These are phyloP conservation scores for Cystobasidium slooffiae DNA, from an alignment of 1,284 basidiomycete species.

Conservation along the genomic window DNA sequence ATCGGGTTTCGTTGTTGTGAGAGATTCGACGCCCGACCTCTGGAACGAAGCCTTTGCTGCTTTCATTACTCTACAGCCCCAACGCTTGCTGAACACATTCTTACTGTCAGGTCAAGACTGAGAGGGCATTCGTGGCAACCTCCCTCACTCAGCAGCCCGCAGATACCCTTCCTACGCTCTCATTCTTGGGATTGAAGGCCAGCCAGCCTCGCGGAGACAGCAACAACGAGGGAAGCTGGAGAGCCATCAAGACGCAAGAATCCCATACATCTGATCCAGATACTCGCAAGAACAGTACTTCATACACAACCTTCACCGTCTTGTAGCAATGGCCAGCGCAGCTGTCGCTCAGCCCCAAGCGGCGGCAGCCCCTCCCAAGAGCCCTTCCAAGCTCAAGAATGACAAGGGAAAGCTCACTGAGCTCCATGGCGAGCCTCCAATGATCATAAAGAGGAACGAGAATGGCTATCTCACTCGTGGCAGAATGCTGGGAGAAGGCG, in stretches of 20 bases:
- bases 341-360: conserved; percentile 16
- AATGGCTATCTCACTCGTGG: conserved; percentile 49
- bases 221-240: not conserved
- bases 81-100: too few relatives aligned
- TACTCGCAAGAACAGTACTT: not conserved
- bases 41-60: too few relatives aligned
- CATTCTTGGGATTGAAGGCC: not conserved
- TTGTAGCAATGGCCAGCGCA: not conserved
- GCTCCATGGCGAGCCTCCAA: conserved; percentile 51
- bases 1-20: conserved; percentile 14
- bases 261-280: too few relatives aligned
- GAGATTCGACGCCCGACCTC: conserved; percentile 3
- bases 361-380: conserved; percentile 24
- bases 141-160: too few relatives aligned
- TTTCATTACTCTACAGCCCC: too few relatives aligned
- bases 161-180: too few relatives aligned
- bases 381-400: conserved; percentile 41
- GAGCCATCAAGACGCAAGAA: not conserved
- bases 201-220: not conserved
- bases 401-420: conserved; percentile 50
- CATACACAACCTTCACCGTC: not conserved
- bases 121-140: too few relatives aligned
- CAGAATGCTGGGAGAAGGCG: conserved; percentile 56
- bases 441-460: conserved; percentile 48
- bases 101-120: too few relatives aligned